phyloP scores from a whole-genome alignment of 208 protist species.

The Trypanosoma lewisi region DNA sequence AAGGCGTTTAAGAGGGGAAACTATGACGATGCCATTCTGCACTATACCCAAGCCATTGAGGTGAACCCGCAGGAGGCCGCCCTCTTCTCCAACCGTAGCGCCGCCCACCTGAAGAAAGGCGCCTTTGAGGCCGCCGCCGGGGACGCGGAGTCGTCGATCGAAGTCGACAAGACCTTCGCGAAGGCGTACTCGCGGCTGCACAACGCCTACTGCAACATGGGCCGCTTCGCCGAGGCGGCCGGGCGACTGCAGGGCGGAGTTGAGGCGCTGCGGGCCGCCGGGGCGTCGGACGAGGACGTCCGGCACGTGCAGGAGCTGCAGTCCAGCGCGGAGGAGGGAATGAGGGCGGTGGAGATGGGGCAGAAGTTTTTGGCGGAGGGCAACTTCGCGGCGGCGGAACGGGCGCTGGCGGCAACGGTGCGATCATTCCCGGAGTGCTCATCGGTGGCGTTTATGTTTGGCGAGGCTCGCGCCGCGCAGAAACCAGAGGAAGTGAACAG shows the following conservation, averaged over 20 bases:
- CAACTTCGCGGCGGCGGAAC: conserved; percentile 33
- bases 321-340: conserved; percentile 41
- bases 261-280: conserved; percentile 15
- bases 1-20: conserved; percentile 47
- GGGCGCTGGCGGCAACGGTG: conserved; percentile 27
- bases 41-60: conserved; percentile 70
- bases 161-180: conserved; percentile 70
- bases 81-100: conserved; percentile 72
- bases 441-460: conserved; percentile 57
- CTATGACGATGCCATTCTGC: conserved; percentile 48
- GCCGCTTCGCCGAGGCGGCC: conserved; percentile 56
- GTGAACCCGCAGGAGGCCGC: conserved; percentile 46
- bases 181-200: conserved; percentile 89
- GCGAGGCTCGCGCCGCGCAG: conserved; percentile 42
- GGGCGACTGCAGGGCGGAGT: conserved; percentile 32
- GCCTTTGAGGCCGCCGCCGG: conserved; percentile 45
- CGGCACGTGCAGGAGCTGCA: conserved; percentile 49
- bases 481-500: conserved; percentile 57
- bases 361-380: conserved; percentile 38
- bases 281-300: conserved; percentile 30
- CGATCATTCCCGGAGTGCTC: conserved; percentile 64
- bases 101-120: conserved; percentile 57
- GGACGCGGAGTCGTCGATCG: conserved; percentile 75
- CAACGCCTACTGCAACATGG: conserved; percentile 76
- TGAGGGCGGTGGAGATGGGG: conserved; percentile 33